phyloP scores from a whole-genome alignment of 1,284 basidiomycete genomes.

The Rhodofomes roseus region DNA sequence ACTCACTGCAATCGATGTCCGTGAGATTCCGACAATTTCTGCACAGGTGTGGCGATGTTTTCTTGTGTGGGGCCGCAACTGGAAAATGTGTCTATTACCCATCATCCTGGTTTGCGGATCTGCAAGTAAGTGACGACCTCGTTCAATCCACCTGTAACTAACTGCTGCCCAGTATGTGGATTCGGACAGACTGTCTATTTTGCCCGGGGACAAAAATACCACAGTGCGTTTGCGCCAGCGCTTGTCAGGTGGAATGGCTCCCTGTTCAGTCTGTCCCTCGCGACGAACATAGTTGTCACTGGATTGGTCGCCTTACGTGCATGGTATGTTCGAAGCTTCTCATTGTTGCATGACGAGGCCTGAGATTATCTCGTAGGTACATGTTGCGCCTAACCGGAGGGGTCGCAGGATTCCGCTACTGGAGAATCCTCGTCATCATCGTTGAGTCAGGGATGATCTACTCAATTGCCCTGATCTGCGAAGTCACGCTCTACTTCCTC shows the following conservation, averaged over 20 bases:
- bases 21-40: not conserved
- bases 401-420: slow-evolving; percentile 26
- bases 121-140: slow-evolving; percentile 22
- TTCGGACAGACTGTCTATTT: slow-evolving; percentile 35
- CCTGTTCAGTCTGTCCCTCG: slow-evolving; percentile 35
- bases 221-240: slow-evolving; percentile 31
- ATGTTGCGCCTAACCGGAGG: slow-evolving; percentile 22
- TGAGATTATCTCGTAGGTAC: slow-evolving; percentile 30
- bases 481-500: slow-evolving; percentile 37
- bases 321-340: slow-evolving; percentile 23
- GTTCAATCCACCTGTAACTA: not conserved
- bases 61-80: slow-evolving; percentile 33
- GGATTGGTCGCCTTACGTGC: slow-evolving; percentile 32
- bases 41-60: slow-evolving; percentile 36
- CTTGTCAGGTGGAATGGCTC: slow-evolving; percentile 35
- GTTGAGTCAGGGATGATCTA: slow-evolving; percentile 39
- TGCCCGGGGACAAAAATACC: slow-evolving; percentile 27
- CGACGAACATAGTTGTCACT: slow-evolving; percentile 34
- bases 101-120: slow-evolving; percentile 31
- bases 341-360: too few relatives aligned
- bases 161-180: slow-evolving; percentile 27
- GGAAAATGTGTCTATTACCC: slow-evolving; percentile 30
- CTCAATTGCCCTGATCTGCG: slow-evolving; percentile 34
- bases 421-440: slow-evolving; percentile 31
- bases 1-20: not conserved